Evolutionary conservation across 768 basidiomycete species (phyloP), one percentile per base, ranked within the genome.

Genomic region (Suillus plorans): DNA sequence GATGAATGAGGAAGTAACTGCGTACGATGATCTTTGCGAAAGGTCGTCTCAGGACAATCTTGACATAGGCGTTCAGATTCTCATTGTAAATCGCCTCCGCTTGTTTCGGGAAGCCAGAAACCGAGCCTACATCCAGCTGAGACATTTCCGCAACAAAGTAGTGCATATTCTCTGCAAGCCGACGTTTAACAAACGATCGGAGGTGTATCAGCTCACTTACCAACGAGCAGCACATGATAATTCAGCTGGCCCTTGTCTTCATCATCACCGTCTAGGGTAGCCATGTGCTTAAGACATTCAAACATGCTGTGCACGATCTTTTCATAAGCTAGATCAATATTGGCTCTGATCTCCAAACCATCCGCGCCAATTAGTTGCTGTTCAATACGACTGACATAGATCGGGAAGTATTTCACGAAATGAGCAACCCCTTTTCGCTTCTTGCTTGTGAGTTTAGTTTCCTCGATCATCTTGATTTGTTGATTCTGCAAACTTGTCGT

Each of bases 231-330:
- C 69, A 98, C 94, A 73, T 97, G 95, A 68, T 94, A 97, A 76
- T 98, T 98, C 61, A 99, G 84, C 72, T 97, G 95, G 0, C 95
- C 95, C 77, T 99, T 99, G 76, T 95, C 96, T 72, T 99, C 97
- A 0, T 87, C 91, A 63, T 93, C 94, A 0, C 94, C 92, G 63
- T 95, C 91, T 83, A 97, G 79, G 76, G 97, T 99, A 13, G 96
- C 97, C 86, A 99, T 94, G 66, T 96, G 95, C 77, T 95, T 95
- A 66, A 99, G 76, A 16, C 88, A 90, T 53, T 94, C 95, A 72
- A 99, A 96, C 86, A 99, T 97, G 50, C 89, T 82, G 66, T 90
- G 88, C 44, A 95, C 91, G 50, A 99, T 92, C 69, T 83, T 87
- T 73, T 96, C 95, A 72, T 98, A 97, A 0, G 92, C 90, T 5